Percentiles rank a stretch among this genome's conserved stretches.
Evolutionary conservation across 164 flowering plant species (phyloP).

Genomic region (Berberis vulgaris): DNA sequence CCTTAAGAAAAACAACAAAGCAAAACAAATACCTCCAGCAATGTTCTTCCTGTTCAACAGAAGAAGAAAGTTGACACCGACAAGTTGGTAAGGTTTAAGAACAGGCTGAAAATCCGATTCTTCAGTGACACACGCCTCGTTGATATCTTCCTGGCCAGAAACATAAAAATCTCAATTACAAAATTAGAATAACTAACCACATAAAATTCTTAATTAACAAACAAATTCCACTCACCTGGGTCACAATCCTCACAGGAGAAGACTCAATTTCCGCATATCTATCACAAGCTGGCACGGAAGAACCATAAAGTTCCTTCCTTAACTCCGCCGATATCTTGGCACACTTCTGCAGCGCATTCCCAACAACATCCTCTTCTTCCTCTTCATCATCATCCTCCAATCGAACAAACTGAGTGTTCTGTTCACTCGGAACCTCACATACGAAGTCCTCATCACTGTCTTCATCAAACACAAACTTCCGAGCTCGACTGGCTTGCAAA

Average conservation of each 20-base stretch:
- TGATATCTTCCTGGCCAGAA: conserved; percentile 52
- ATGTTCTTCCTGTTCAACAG: conserved; percentile 69
- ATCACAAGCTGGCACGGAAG: conserved; percentile 39
- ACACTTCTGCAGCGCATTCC: conserved; percentile 81
- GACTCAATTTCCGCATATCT: conserved; percentile 66
- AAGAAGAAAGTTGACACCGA: conserved; percentile 95
- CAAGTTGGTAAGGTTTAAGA: conserved; percentile 94
- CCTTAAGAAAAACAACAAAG: no score
- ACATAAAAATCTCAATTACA: conserved; percentile 2
- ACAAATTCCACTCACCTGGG: conserved; percentile 47
- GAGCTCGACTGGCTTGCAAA: conserved; percentile 30
- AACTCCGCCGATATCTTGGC: conserved; percentile 68
- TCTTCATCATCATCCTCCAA: no score
- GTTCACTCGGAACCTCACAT: no score
- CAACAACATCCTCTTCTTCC: conserved; percentile 50
- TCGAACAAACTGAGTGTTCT: no score
- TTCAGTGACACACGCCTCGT: conserved; percentile 55
- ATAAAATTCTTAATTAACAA: background rate
- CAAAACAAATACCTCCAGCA: conserved; percentile 64
- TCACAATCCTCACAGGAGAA: conserved; percentile 68
- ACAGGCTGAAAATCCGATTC: conserved; percentile 72
- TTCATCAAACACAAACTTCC: conserved; percentile 57
- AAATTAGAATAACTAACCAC: background rate
- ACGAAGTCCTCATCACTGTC: conserved; percentile 13
- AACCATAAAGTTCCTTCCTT: conserved; percentile 62